Base-by-base conservation (phyloP, 2,329 filamentous ascomycete species). In the Cladosporium sp. region DNA sequence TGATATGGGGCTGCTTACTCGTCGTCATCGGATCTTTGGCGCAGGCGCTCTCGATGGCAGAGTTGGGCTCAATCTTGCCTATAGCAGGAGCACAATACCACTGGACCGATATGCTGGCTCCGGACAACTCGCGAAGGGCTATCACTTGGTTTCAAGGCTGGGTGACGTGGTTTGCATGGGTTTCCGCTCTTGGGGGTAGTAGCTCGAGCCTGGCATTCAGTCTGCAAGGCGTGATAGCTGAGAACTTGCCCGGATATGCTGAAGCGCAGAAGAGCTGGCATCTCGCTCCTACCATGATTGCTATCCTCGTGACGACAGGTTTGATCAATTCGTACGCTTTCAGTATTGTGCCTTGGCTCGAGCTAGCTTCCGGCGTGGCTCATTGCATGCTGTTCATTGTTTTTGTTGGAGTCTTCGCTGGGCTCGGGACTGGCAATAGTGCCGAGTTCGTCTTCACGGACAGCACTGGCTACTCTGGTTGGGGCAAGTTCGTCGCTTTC, bases 161-260 rank as follows among this genome's bases (percentile, higher is more conserved):
- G 73, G 64, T 74, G 12, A 75, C 73, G 0, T 75, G 73, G 73
- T 71, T 74, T 49, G 72, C 69, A 22, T 75, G 74, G 67, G 66
- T 74, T 2, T 65, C 69, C 32, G 72, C 71, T 57, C 65, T 66
- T 6, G 71, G 68, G 3, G 65, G 69, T 3, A 68, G 70, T 13
- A 66, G 72, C 54, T 68, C 73, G 13, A 70, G 71, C 47, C n/a
- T 49, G n/a, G 53, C 53, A 15, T 48, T 48, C 35, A 40, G 34
- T 28, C 24, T 49, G 32, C 42, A 47, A 20, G 67, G 66, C 7
- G 49, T 73, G 17, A 67, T 66, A 20, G 62, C 62, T 9, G 60
- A 64, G 12, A 68, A 69, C 40, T 65, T 66, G 19, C 67, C 68
- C 0, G 62, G 61, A 7, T 73, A 73, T 53, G 60, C 61, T 3